Evolutionary conservation across 164 flowering plant genomes (phyloP).

Genomic region (Pachysandra terminalis): DNA sequence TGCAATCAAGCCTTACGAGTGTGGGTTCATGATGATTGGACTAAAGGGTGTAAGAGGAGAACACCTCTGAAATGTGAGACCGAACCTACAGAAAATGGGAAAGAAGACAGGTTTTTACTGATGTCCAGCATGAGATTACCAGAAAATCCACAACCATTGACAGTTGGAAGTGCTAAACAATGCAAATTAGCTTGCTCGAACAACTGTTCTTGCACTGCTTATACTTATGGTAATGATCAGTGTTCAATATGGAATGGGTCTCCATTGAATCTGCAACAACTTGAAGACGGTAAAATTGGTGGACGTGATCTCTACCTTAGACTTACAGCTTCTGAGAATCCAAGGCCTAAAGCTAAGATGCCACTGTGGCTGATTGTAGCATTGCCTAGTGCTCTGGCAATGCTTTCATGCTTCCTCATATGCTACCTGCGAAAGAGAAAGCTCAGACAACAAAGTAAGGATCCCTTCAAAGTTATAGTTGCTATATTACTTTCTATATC

Average conservation of each 20-base stretch:
- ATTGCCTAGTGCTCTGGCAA: not conserved
- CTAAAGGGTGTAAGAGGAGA: not conserved
- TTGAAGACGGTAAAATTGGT: not conserved
- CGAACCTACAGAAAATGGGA: not conserved
- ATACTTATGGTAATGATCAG: slow-evolving; percentile 9
- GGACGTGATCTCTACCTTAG: slow-evolving; percentile 18
- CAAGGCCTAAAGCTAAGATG: not conserved
- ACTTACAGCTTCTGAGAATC: slow-evolving; percentile 11
- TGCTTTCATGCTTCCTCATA: not conserved
- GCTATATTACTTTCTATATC: no score
- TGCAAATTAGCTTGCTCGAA: slow-evolving; percentile 23
- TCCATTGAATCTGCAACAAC: slow-evolving; percentile 15
- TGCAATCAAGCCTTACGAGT: not conserved
- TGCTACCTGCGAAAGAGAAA: not conserved
- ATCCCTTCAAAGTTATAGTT: no score
- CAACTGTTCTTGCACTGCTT: slow-evolving; percentile 31
- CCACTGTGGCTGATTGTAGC: not conserved
- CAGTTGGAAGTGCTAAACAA: slow-evolving; percentile 2
- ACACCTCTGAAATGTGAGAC: not conserved
- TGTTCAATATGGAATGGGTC: slow-evolving; percentile 27
- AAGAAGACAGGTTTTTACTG: not conserved
- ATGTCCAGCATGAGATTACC: not conserved
- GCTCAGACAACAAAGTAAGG: slow-evolving; percentile 1
- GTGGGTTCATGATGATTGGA: not conserved
- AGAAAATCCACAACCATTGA: not conserved